These are phyloP conservation scores for Pontederia paniculata DNA, from an alignment of 176 grass and related monocot species.

Conservation along the genomic window DNA sequence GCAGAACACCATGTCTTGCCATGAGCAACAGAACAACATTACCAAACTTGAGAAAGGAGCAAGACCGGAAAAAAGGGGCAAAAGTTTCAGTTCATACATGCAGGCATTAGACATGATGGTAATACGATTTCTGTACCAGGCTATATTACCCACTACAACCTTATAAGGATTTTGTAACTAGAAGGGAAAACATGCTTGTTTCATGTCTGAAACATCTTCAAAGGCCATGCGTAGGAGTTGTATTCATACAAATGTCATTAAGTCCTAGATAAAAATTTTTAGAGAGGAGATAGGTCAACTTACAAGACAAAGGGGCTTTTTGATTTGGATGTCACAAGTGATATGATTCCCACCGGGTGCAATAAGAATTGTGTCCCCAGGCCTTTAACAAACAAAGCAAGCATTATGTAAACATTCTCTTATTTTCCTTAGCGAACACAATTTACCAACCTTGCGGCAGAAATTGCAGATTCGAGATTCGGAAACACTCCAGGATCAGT, in stretches of 20 bases:
- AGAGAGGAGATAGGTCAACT: slow-evolving; percentile 25
- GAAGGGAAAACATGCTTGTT: no score
- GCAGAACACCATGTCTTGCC: no score
- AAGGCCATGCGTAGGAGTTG: not conserved
- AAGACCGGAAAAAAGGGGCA: no score
- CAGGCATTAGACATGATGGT: no score
- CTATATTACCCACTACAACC: no score
- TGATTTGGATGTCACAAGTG: slow-evolving; percentile 82
- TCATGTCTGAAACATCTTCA: not conserved
- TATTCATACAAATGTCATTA: not conserved
- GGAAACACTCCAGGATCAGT: slow-evolving; percentile 74
- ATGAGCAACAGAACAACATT: no score
- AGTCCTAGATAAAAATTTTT: not conserved
- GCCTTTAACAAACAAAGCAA: slow-evolving; percentile 43
- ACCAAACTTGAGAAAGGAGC: no score
- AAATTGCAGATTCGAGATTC: slow-evolving; percentile 64
- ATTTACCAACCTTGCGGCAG: slow-evolving; percentile 65
- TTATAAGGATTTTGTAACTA: no score
- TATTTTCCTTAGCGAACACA: not conserved
- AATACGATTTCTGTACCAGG: no score
- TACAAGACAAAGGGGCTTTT: slow-evolving; percentile 97
- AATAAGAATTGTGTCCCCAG: slow-evolving; percentile 94
- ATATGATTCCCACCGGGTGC: slow-evolving; percentile 52
- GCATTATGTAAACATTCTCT: slow-evolving; percentile 7
- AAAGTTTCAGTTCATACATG: no score